These are phyloP conservation scores for Blastocystis sp. DNA, from an alignment of 352 stramenopile genomes.

Conservation along the genomic window DNA sequence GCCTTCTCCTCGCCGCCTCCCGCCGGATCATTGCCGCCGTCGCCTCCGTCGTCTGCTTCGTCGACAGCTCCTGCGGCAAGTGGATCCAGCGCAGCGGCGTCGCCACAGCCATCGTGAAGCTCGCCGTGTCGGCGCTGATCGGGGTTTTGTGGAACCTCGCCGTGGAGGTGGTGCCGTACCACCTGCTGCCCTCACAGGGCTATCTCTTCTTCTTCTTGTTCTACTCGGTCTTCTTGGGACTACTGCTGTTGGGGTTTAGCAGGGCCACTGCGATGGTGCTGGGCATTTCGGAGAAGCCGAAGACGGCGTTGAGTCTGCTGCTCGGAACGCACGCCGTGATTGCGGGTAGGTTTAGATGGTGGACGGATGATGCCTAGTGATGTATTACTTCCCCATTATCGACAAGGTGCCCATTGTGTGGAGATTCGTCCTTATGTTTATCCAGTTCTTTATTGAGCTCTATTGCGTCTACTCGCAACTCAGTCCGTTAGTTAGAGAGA, in stretches of 20 bases:
- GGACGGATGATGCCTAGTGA: slow-evolving; percentile 6
- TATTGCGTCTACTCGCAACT: slow-evolving; percentile 63
- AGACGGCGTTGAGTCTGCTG: not conserved
- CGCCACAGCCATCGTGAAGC: slow-evolving; percentile 10
- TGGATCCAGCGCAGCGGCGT: not conserved
- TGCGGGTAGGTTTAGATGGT: not conserved
- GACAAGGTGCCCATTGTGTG: not conserved
- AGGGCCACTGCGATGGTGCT: not conserved
- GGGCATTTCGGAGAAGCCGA: not conserved
- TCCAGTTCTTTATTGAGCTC: slow-evolving; percentile 62
- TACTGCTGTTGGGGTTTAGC: slow-evolving; percentile 20
- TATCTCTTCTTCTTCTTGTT: slow-evolving; percentile 38
- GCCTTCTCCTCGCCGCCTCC: not conserved
- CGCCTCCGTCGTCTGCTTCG: not conserved
- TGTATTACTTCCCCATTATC: slow-evolving; percentile 15
- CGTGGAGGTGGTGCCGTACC: not conserved
- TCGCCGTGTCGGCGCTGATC: not conserved
- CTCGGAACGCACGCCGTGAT: not conserved
- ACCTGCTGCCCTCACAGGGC: not conserved
- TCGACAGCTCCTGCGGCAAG: not conserved
- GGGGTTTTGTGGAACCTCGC: not conserved
- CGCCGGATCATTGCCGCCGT: not conserved
- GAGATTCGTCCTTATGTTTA: slow-evolving; percentile 12
- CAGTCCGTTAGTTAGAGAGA: slow-evolving; percentile 35
- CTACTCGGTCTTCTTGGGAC: not conserved